Evolutionary conservation across 1,139 yeast species (phyloP).

Genomic region (Petasospora rhodanensis): DNA sequence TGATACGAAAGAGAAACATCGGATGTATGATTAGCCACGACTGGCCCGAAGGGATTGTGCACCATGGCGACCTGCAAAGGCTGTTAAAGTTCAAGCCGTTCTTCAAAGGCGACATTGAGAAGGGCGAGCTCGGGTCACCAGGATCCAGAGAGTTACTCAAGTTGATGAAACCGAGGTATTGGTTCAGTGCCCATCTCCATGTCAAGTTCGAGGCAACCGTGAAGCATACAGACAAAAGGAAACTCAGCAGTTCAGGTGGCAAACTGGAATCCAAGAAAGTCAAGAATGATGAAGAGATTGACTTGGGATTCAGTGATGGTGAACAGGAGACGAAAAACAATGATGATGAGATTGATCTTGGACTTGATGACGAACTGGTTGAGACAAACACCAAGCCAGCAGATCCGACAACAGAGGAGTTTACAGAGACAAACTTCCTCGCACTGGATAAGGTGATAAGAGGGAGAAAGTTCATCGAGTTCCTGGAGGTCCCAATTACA

Average conservation of each 20-base stretch:
- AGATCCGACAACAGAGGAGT: constrained; percentile 12
- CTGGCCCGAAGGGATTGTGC: constrained; percentile 86
- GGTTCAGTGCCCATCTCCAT: constrained; percentile 93
- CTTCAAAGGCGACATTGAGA: constrained; percentile 58
- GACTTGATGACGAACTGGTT: constrained; percentile 9
- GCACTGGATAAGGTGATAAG: constrained; percentile 87
- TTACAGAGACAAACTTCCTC: constrained; percentile 49
- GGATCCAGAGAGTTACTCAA: constrained; percentile 54
- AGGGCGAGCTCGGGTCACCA: constrained; percentile 69
- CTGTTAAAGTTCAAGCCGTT: constrained; percentile 60
- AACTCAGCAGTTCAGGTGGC: constrained; percentile 11
- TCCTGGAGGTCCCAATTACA: constrained; percentile 35
- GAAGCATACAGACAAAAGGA: constrained; percentile 28
- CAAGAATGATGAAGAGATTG: constrained; percentile 15
- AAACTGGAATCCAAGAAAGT: constrained; percentile 2
- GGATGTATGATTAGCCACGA: constrained; percentile 78
- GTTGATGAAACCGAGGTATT: constrained; percentile 55
- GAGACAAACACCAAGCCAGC: constrained; percentile 1
- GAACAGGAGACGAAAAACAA: constrained; percentile 12
- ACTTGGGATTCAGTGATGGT: constrained; percentile 16
- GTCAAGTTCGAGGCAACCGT: constrained; percentile 60
- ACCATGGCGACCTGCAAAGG: constrained; percentile 50
- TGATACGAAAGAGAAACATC: constrained; percentile 33
- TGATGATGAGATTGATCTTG: constrained; percentile 5
- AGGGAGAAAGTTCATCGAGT: constrained; percentile 47